These are phyloP conservation scores for Colletotrichum falcatum DNA, from an alignment of 2,329 filamentous ascomycete genomes.

Conservation along the genomic window DNA sequence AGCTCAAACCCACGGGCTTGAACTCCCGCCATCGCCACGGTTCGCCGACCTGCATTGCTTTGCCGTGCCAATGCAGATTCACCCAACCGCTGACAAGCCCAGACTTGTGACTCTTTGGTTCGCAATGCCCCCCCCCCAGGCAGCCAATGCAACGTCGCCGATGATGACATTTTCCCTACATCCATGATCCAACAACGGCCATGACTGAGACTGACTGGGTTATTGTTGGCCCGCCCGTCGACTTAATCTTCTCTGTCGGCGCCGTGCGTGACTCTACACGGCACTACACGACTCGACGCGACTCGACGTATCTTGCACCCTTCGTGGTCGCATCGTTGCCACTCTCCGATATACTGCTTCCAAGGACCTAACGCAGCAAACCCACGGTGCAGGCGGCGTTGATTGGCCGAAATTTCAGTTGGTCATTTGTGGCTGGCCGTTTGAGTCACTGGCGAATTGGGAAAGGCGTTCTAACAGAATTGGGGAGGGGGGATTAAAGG, in stretches of 20 bases:
- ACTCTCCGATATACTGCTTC: not conserved
- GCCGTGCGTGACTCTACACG: not conserved
- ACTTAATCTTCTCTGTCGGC: not conserved
- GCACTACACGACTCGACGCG: not conserved
- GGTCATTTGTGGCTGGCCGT: conserved; percentile 12
- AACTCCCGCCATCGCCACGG: conserved; percentile 4
- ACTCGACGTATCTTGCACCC: not conserved
- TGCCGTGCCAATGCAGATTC: conserved; percentile 24
- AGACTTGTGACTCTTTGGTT: not conserved
- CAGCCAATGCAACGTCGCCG: conserved; percentile 3
- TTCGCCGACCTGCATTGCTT: conserved; percentile 19
- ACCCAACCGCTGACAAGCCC: not conserved
- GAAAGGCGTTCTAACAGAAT: not conserved
- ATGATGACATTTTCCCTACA: conserved; percentile 2
- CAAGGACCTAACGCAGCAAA: not conserved
- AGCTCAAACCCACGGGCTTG: not conserved
- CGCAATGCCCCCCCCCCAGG: too few relatives aligned
- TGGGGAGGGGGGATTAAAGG: too few relatives aligned
- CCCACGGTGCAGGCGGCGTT: not conserved
- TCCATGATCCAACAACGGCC: not conserved
- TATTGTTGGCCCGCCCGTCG: too few relatives aligned
- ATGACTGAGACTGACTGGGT: not conserved
- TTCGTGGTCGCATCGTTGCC: not conserved
- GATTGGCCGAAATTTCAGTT: conserved; percentile 18
- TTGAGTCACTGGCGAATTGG: conserved; percentile 33